A percentile compares a stretch with the other conserved stretches of the same genome.
These are phyloP conservation scores for Scedosporium minutisporum DNA, from an alignment of 2,329 filamentous ascomycete species.

Conservation along the genomic window DNA sequence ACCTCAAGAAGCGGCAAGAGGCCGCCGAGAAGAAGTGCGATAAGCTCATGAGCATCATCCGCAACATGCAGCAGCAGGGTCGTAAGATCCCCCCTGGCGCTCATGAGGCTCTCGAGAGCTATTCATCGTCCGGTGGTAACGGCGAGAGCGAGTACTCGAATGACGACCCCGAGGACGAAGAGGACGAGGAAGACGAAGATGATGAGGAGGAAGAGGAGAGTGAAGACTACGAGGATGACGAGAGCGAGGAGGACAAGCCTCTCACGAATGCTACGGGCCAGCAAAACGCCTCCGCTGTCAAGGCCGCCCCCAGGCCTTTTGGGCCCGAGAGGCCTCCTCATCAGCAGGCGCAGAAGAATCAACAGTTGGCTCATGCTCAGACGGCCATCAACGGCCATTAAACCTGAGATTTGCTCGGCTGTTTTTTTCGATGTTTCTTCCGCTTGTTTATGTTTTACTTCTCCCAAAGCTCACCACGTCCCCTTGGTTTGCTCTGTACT, in stretches of 20 bases:
- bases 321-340: constrained; percentile 39
- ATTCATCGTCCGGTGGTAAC: constrained; percentile 27
- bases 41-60: constrained; percentile 88
- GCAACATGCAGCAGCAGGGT: constrained; percentile 92
- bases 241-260: constrained; percentile 5
- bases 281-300: background rate
- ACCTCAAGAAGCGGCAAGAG: constrained; percentile 40
- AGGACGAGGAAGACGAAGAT: constrained; percentile 54
- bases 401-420: constrained; percentile 7
- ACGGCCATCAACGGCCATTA: constrained; percentile 35
- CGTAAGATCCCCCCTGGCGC: constrained; percentile 62
- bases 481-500: background rate
- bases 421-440: background rate
- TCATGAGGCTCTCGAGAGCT: constrained; percentile 49
- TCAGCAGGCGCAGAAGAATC: constrained; percentile 5
- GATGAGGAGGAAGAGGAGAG: constrained; percentile 53
- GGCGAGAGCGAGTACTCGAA: constrained; percentile 57
- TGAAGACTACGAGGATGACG: constrained; percentile 13
- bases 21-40: constrained; percentile 62
- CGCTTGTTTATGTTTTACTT: background rate
- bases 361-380: constrained; percentile 14
- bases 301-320: constrained; percentile 29
- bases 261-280: constrained; percentile 22
- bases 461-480: too few relatives aligned
- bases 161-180: constrained; percentile 51